Conservation (phyloP, 768 basidiomycete genomes). For the Podaxis carcinomalis region DNA sequence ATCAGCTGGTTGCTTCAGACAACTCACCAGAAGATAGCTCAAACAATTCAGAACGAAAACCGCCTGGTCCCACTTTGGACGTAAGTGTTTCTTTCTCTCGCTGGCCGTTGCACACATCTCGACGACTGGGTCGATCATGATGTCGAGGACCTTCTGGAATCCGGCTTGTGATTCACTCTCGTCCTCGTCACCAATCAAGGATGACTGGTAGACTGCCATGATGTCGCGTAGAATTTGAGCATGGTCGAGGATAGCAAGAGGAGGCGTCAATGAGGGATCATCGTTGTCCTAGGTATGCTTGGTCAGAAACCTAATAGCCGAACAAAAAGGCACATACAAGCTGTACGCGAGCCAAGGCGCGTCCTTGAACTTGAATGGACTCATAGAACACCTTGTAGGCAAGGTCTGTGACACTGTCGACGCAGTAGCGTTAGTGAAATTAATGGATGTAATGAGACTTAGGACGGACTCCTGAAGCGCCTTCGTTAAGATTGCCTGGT, state of each 20-base stretch:
- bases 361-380: constrained; percentile 80
- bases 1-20: background rate
- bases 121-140: constrained; percentile 81
- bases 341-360: constrained; percentile 50
- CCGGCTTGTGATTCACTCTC: constrained; percentile 33
- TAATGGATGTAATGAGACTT: background rate
- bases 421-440: background rate
- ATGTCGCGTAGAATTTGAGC: constrained; percentile 83
- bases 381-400: constrained; percentile 87
- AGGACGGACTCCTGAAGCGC: constrained; percentile 72
- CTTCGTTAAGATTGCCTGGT: constrained; percentile 69
- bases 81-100: constrained; percentile 54
- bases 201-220: constrained; percentile 84
- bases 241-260: constrained; percentile 76
- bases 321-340: constrained; percentile 36
- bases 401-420: constrained; percentile 66
- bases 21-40: constrained; percentile 71
- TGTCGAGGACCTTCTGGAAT: constrained; percentile 74
- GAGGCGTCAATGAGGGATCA: constrained; percentile 70
- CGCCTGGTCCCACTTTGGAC: constrained; percentile 71
- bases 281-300: constrained; percentile 51
- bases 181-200: constrained; percentile 66
- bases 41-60: constrained; percentile 87
- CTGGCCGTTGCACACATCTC: constrained; percentile 67
- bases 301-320: background rate